Percentiles rank a stretch among this genome's conserved stretches.
phyloP scores from a whole-genome alignment of 1,284 basidiomycete species.

The Marasmius fiardii region DNA sequence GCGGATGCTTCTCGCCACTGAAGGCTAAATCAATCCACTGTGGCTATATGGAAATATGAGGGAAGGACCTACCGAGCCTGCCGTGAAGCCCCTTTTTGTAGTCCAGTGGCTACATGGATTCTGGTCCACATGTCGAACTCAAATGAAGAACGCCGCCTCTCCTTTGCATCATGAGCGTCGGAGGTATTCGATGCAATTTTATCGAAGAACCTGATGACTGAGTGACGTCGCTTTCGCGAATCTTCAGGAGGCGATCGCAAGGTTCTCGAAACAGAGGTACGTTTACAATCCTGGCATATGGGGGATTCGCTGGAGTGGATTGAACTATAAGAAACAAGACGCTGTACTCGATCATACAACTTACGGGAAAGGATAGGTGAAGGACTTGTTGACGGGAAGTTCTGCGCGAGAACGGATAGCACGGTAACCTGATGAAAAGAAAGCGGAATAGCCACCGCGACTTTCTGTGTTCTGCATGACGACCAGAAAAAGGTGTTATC shows the following conservation, averaged over 20 bases:
- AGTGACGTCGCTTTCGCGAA: conserved; percentile 15
- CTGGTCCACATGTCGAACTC: not conserved
- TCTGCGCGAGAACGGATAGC: conserved; percentile 17
- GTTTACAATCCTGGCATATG: not conserved
- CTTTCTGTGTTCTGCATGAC: conserved; percentile 7
- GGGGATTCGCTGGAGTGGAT: not conserved
- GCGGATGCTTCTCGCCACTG: conserved; percentile 13
- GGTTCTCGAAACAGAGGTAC: conserved; percentile 5
- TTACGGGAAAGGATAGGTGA: not conserved
- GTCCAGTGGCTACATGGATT: not conserved
- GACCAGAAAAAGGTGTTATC: not conserved
- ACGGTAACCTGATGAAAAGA: conserved; percentile 16
- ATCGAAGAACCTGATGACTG: conserved; percentile 29
- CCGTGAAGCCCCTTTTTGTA: not conserved
- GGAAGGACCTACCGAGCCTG: not conserved
- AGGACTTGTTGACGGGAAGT: conserved; percentile 3
- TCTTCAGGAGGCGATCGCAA: conserved; percentile 9
- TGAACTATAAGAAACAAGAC: not conserved
- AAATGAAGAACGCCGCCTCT: conserved; percentile 1
- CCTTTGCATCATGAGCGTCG: conserved; percentile 7
- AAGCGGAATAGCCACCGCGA: conserved; percentile 14
- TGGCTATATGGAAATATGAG: not conserved
- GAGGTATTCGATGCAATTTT: conserved; percentile 20
- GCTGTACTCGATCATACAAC: not conserved
- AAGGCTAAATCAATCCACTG: conserved; percentile 3